phyloP scores from a whole-genome alignment of 2,329 filamentous ascomycete species.

The Cercospora canescens region DNA sequence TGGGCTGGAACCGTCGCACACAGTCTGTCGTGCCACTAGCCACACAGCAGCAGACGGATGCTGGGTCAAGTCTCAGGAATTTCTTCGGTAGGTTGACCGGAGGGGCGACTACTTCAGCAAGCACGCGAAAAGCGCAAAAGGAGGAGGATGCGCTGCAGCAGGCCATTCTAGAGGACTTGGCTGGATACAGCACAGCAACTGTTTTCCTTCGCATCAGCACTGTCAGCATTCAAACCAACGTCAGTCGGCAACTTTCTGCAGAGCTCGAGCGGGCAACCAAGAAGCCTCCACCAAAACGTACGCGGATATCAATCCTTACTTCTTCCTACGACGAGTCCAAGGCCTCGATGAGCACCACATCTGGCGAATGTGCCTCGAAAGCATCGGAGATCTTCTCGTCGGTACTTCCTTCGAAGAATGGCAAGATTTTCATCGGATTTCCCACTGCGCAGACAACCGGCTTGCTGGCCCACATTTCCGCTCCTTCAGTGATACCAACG shows the following conservation, averaged over 20 bases:
- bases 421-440: slow-evolving; percentile 95
- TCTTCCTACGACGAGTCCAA: slow-evolving; percentile 83
- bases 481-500: slow-evolving; percentile 93
- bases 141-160: slow-evolving; percentile 66
- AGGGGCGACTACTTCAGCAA: slow-evolving; percentile 44
- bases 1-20: slow-evolving; percentile 71
- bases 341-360: slow-evolving; percentile 59
- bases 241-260: slow-evolving; percentile 69
- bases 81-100: slow-evolving; percentile 72
- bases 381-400: slow-evolving; percentile 82
- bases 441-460: slow-evolving; percentile 97
- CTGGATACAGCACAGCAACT: slow-evolving; percentile 68
- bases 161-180: slow-evolving; percentile 68
- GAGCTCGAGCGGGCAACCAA: slow-evolving; percentile 96
- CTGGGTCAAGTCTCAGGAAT: slow-evolving; percentile 55
- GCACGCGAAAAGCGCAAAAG: slow-evolving; percentile 57
- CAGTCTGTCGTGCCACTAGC: slow-evolving; percentile 18
- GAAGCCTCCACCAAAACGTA: slow-evolving; percentile 88
- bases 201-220: slow-evolving; percentile 90
- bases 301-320: slow-evolving; percentile 83
- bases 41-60: slow-evolving; percentile 40
- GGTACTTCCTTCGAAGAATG: slow-evolving; percentile 84
- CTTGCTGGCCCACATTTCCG: slow-evolving; percentile 89
- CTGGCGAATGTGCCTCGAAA: slow-evolving; percentile 53
- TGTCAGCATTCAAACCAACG: slow-evolving; percentile 75